Base-by-base conservation (phyloP, 1,284 basidiomycete species). In the Moesziomyces sp. region DNA sequence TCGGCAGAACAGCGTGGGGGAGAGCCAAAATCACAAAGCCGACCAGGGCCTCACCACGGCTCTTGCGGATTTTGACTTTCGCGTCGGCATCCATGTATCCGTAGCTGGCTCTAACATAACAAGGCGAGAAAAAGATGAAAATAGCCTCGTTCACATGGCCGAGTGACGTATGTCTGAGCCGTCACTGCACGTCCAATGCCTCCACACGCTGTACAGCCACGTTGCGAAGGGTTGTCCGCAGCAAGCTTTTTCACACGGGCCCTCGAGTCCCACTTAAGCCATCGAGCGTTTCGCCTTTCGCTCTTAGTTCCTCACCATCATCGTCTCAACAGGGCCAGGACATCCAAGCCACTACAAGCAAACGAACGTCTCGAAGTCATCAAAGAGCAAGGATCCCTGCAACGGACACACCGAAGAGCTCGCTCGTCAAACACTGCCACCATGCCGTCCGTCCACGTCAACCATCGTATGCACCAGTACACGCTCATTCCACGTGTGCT, bases 391-490 rank as follows among this genome's bases (percentile, higher is more conserved):
- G 16, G 35, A 23, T 10, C 16, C n/a, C 6, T 11, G 28, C 19
- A 9, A 30, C 14, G 3, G 18, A 18, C 38, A 40, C 13, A 40
- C 6, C 38, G 5, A 40, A 14, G 2, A 40, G 14, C 1, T 4
- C 10, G 30, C 10, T 11, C 18, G 16, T 46, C 61, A 69, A 58
- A 28, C 26, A 28, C 26, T 28, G 26, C 6, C 4, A 7, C 26
- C 8, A 76, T 76, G 74, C 68, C 74, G 2, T 40, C 26, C 43
- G 62, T 76, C 16, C 74, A 76, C 58, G 42, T 76, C 54, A 72
- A 68, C 52, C 74, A 76, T 49, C 52, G 59, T 18, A 76, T 76
- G 70, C 74, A 76, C 61, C 74, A 76, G 47, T 76, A 76, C 55
- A 76, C 74, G 16, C 54, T 76, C 49, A 73, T 76, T 42, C 70